These are phyloP conservation scores for Aegilops longissima DNA, from an alignment of 176 grass and related monocot genomes.

Conservation along the genomic window DNA sequence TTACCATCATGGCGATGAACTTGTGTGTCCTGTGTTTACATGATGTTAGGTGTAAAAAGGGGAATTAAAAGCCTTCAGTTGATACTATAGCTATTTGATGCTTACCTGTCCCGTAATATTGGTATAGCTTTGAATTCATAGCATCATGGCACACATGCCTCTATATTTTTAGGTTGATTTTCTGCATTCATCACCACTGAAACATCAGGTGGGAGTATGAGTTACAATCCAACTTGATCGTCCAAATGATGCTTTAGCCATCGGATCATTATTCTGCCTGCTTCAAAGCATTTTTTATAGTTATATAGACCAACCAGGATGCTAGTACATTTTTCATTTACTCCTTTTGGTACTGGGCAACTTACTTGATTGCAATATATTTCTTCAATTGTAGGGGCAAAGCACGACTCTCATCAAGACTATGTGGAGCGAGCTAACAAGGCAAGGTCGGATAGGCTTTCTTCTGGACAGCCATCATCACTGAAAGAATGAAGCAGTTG, in stretches of 20 bases:
- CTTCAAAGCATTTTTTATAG: background rate
- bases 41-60: background rate
- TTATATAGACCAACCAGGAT: background rate
- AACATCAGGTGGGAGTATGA: background rate
- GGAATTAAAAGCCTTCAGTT: background rate
- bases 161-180: background rate
- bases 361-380: background rate
- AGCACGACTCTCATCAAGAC: conserved; percentile 96
- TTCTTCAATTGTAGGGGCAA: conserved; percentile 47
- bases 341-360: background rate
- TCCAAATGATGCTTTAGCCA: background rate
- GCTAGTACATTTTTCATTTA: background rate
- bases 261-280: background rate
- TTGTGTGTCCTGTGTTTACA: background rate
- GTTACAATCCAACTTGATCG: background rate
- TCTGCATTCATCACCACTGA: background rate
- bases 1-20: background rate
- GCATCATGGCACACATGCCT: background rate
- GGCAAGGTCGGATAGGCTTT: conserved; percentile 81
- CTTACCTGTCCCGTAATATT: background rate
- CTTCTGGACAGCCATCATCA: conserved; percentile 60
- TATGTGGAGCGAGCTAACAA: conserved; percentile 87
- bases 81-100: background rate
- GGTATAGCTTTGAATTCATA: background rate
- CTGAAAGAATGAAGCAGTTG: conserved; percentile 49